Evolutionary conservation across 192 early-diverging fungal species (phyloP), one percentile per base, ranked within the genome.

Genomic region (Coemansia guatemalensis): DNA sequence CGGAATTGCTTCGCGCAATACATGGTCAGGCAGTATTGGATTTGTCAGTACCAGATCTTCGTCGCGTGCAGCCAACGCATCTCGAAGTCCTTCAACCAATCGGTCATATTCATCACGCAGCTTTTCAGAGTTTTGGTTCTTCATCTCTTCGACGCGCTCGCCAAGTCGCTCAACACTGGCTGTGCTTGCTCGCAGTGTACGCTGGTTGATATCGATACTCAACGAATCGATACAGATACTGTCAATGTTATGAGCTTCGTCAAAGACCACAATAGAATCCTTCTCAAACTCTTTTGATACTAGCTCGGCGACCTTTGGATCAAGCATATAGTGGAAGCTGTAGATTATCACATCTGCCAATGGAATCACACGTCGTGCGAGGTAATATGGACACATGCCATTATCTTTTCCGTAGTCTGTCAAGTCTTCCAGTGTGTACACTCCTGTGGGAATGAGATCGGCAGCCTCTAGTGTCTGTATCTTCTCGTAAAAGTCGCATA

Each of bases 241-340:
- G 85, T 99, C 97, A 61, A 99, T 98, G 69, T 99, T 98, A 83
- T 99, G 96, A 1, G 98, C 98, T 72, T 99, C 98, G 79, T 99
- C 98, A 82, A 99, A 99, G 0, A 99, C 91, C n/a, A 99, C 90
- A 53, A 99, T 98, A 35, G 89, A 88, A 52, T 98, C 93, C 73
- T 90, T 93, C 32, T 92, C 90, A 53, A 99, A 64, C 69, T 98
- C 96, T 75, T 91, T 94, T 5, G 95, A 98, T 29, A 99, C 93
- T 55, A 97, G 67, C 41, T 98, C 96, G 6, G 98, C 98, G 2
- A 99, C 96, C 79, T 99, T 99, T 21, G 98, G 98, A 74, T 99
- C 98, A n/a, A 99, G 81, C 82, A 99, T 85, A 68, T 99, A 99
- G 69, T 99, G 96, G 69, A 98, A 99, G 62, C 91, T 93, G 82